These are phyloP conservation scores for Sclerotiophoma versabilis DNA, from an alignment of 2,329 filamentous ascomycete species.

Conservation along the genomic window DNA sequence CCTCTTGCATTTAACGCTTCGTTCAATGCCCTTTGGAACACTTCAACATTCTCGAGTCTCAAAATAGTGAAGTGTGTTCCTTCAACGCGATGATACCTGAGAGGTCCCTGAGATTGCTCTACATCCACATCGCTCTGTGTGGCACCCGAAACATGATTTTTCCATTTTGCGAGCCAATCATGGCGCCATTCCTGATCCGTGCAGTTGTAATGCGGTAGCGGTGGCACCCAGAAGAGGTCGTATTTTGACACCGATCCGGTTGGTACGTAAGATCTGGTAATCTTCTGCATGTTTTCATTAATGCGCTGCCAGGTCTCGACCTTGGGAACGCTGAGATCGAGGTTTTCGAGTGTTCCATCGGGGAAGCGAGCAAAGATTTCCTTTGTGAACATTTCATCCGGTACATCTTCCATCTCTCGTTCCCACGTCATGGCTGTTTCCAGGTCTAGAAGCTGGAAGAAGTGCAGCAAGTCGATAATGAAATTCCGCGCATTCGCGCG, in stretches of 20 bases:
- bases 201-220: constrained; percentile 11
- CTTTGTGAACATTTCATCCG: constrained; percentile 3
- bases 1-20: constrained; percentile 4
- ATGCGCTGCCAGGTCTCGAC: constrained; percentile 15
- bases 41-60: constrained; percentile 10
- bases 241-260: constrained; percentile 10
- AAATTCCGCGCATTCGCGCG: constrained; percentile 9
- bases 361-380: constrained; percentile 13
- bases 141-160: constrained; percentile 6
- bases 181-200: constrained; percentile 11
- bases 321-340: constrained; percentile 10
- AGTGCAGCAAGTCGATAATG: constrained; percentile 16
- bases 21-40: constrained; percentile 10
- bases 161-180: constrained; percentile 13
- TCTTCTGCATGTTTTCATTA: constrained; percentile 13
- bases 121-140: constrained; percentile 5
- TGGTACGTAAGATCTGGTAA: constrained; percentile 6
- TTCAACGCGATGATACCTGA: constrained; percentile 10
- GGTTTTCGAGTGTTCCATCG: constrained; percentile 12
- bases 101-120: neutral
- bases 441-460: constrained; percentile 7
- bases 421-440: constrained; percentile 12
- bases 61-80: constrained; percentile 18
- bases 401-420: constrained; percentile 5
- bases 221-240: constrained; percentile 15